Evolutionary conservation across 768 basidiomycete species (phyloP).

Genomic region (Lactifluus volemus): DNA sequence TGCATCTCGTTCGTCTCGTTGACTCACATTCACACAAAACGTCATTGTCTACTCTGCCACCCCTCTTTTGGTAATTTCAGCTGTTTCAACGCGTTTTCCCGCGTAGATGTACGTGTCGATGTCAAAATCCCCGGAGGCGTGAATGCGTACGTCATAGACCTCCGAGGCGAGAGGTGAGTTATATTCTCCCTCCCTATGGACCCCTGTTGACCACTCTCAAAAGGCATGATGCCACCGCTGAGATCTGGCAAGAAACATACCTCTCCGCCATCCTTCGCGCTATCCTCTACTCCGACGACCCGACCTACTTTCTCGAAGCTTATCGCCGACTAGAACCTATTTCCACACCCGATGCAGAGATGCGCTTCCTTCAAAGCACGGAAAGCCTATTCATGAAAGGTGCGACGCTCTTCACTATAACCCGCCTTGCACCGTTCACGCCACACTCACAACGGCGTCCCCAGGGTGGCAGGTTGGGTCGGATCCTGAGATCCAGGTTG

Average conservation of each 20-base stretch:
- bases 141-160: constrained; percentile 84
- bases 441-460: not conserved
- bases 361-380: constrained; percentile 83
- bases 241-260: constrained; percentile 97
- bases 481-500: constrained; percentile 98
- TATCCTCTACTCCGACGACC: constrained; percentile 93
- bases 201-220: not conserved
- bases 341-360: constrained; percentile 77
- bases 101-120: constrained; percentile 94
- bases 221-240: constrained; percentile 83
- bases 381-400: constrained; percentile 87
- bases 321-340: constrained; percentile 96
- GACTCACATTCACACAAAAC: not conserved
- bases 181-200: too few relatives aligned
- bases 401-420: constrained; percentile 16
- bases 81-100: constrained; percentile 97
- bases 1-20: not conserved
- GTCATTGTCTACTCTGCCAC: not conserved
- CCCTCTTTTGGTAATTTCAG: constrained; percentile 29
- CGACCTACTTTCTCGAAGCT: constrained; percentile 82
- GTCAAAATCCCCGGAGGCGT: constrained; percentile 99
- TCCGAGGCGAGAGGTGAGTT: constrained; percentile 86
- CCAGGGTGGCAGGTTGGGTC: constrained; percentile 97
- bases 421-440: not conserved
- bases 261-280: constrained; percentile 86